These are phyloP conservation scores for Magnaporthales sp. DNA, from an alignment of 2,329 filamentous ascomycete genomes.

Conservation along the genomic window DNA sequence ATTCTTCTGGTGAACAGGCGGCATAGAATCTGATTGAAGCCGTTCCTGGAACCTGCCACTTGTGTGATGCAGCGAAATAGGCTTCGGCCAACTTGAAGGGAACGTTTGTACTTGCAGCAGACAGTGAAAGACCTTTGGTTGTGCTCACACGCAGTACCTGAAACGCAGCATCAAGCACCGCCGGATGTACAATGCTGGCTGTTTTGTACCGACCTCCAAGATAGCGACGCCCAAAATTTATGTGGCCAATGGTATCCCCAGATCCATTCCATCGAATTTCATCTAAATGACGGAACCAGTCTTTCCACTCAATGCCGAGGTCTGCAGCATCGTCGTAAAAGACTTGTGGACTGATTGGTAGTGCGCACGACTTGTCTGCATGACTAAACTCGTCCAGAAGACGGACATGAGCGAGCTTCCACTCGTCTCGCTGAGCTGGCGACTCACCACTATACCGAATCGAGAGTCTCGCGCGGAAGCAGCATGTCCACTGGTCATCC, in stretches of 20 bases:
- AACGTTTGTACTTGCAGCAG: background rate
- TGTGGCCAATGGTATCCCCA: background rate
- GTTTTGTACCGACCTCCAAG: background rate
- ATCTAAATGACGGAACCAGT: background rate
- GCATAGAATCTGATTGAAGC: background rate
- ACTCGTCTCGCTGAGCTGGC: background rate
- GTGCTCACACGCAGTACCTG: slow-evolving; percentile 14
- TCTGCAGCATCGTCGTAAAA: background rate
- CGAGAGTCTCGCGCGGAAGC: slow-evolving; percentile 8
- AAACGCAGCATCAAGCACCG: slow-evolving; percentile 23
- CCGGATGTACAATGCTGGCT: slow-evolving; percentile 22
- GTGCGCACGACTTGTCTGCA: background rate
- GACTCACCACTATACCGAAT: slow-evolving; percentile 5
- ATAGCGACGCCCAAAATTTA: background rate
- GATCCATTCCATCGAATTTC: background rate
- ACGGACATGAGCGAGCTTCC: background rate
- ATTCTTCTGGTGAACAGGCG: background rate
- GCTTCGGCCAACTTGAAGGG: background rate
- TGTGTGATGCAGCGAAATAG: background rate
- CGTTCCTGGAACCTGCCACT: background rate
- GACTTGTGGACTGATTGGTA: background rate
- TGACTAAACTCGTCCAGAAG: background rate
- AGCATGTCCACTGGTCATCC: slow-evolving; percentile 10
- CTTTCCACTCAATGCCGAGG: background rate
- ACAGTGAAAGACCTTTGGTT: background rate